Percentiles rank a stretch among this genome's conserved stretches.
These are phyloP conservation scores for Microcyclosporella mali DNA, from an alignment of 2,329 filamentous ascomycete species.

Conservation along the genomic window DNA sequence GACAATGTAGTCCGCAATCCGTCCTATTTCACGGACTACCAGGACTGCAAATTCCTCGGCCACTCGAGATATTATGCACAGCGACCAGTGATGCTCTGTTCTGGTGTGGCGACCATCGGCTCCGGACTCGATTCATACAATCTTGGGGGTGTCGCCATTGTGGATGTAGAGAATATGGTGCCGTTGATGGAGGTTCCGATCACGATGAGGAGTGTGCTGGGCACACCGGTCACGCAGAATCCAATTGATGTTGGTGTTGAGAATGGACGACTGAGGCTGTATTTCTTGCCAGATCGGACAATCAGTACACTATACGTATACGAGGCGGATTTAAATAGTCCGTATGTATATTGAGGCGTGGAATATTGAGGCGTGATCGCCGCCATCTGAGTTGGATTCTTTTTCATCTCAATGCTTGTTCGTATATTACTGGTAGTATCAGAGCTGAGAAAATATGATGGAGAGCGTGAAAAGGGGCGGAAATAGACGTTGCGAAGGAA, in stretches of 20 bases:
- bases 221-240: conserved; percentile 43
- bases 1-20: conserved; percentile 32
- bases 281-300: conserved; percentile 45
- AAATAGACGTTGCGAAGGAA: no score
- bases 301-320: conserved; percentile 45
- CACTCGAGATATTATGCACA: conserved; percentile 33
- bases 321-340: conserved; percentile 31
- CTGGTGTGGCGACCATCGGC: conserved; percentile 36
- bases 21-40: conserved; percentile 44
- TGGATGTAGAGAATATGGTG: conserved; percentile 42
- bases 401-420: no score
- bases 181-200: conserved; percentile 45
- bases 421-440: no score
- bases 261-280: conserved; percentile 42
- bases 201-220: conserved; percentile 36
- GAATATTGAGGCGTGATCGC: no score
- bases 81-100: conserved; percentile 45
- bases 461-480: no score
- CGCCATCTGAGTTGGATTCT: no score
- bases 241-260: conserved; percentile 44
- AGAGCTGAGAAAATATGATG: no score
- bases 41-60: conserved; percentile 49
- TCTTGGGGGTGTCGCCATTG: conserved; percentile 45
- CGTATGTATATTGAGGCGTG: conserved; percentile 1
- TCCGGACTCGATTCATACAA: conserved; percentile 7